phyloP scores from a whole-genome alignment of 139 green algal species.

The Auxenochlorella pyrenoidosa region DNA sequence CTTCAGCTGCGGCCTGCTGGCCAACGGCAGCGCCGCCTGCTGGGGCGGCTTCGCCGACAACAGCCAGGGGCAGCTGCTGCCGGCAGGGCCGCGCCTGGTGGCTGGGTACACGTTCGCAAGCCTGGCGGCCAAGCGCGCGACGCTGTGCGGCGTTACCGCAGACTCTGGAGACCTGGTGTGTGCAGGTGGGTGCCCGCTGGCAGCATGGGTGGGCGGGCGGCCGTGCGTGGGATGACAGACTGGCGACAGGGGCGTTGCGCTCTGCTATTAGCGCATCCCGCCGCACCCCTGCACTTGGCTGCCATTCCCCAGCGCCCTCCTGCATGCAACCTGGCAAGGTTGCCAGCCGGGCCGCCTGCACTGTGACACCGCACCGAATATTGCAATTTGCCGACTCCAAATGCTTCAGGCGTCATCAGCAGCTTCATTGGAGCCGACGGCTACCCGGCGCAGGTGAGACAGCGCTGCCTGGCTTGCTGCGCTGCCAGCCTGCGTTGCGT shows the following conservation, averaged over 20 bases:
- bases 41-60: constrained; percentile 10
- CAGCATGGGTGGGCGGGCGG: not conserved
- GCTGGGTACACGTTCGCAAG: not conserved
- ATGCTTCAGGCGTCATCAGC: not conserved
- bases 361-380: too few species aligned
- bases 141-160: not conserved
- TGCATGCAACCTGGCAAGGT: not conserved
- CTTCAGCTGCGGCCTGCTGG: constrained; percentile 7
- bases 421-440: constrained; percentile 1
- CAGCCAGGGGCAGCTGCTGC: not conserved
- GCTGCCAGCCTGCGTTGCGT: too few species aligned
- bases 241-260: too few species aligned
- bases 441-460: not conserved
- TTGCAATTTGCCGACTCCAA: too few species aligned
- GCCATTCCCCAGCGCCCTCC: too few species aligned
- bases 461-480: too few species aligned
- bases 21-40: not conserved
- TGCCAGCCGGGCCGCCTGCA: too few species aligned
- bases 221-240: too few species aligned
- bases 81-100: not conserved
- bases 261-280: too few species aligned
- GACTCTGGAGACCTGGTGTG: not conserved
- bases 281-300: too few species aligned
- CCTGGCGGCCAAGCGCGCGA: not conserved
- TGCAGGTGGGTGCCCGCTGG: not conserved